phyloP scores from a whole-genome alignment of 768 basidiomycete genomes.

The Rhodotorula babjevae region DNA sequence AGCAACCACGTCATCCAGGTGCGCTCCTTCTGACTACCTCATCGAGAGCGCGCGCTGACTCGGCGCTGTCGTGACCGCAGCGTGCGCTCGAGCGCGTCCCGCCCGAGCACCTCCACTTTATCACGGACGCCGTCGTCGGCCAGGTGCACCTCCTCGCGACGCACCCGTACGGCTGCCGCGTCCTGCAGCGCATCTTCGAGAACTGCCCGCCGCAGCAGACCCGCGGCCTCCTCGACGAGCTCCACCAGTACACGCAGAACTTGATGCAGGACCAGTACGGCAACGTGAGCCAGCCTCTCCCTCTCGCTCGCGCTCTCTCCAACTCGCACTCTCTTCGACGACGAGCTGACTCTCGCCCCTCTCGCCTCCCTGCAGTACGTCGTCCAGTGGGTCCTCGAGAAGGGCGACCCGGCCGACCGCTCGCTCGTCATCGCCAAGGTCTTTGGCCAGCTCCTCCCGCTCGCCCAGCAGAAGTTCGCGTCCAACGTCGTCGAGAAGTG shows the following conservation, averaged over 20 bases:
- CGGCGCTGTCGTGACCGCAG: conserved; percentile 50
- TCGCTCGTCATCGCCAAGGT: conserved; percentile 63
- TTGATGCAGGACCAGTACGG: conserved; percentile 91
- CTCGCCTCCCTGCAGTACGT: conserved; percentile 58
- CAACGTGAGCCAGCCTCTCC: conserved; percentile 47
- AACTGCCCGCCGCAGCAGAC: conserved; percentile 66
- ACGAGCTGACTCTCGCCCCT: not conserved
- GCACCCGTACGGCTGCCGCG: conserved; percentile 90
- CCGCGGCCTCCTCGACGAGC: conserved; percentile 70
- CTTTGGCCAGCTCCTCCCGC: conserved; percentile 68
- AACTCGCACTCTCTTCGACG: not conserved
- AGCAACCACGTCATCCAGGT: conserved; percentile 76
- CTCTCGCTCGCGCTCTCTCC: too few species aligned
- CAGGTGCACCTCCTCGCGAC: conserved; percentile 75
- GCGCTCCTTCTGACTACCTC: not conserved
- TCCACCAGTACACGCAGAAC: conserved; percentile 64
- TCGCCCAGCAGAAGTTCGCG: conserved; percentile 56
- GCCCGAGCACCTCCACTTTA: conserved; percentile 69
- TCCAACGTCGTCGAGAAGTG: conserved; percentile 66
- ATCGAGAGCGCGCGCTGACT: too few species aligned
- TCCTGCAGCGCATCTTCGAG: conserved; percentile 87
- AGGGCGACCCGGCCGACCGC: conserved; percentile 67
- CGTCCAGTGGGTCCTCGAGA: conserved; percentile 83
- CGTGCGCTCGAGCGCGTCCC: conserved; percentile 77
- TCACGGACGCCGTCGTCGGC: conserved; percentile 64